phyloP scores from a whole-genome alignment of 2,329 filamentous ascomycete species.

The Paracamarosporium sp. region DNA sequence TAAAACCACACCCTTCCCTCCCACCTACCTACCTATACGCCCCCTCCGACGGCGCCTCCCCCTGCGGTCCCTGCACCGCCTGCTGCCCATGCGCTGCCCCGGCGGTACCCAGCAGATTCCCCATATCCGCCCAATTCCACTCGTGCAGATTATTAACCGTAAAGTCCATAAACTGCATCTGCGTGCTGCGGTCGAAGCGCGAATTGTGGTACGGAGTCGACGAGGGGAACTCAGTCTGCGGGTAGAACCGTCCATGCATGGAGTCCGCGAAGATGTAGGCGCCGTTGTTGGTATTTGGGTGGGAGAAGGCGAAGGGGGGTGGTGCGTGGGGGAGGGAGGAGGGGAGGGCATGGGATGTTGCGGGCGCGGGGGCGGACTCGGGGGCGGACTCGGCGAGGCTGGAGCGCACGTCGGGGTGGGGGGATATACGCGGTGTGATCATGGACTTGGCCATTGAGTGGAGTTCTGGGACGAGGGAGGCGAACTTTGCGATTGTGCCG shows the following conservation, averaged over 20 bases:
- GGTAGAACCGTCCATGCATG: slow-evolving; percentile 27
- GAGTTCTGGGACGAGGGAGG: slow-evolving; percentile 45
- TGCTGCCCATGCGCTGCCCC: slow-evolving; percentile 5
- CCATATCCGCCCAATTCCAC: slow-evolving; percentile 45
- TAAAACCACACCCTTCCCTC: too few relatives aligned
- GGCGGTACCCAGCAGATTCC: slow-evolving; percentile 32
- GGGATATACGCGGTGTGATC: slow-evolving; percentile 6
- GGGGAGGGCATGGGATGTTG: too few relatives aligned
- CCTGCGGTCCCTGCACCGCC: neutral
- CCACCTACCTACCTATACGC: too few relatives aligned
- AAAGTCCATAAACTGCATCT: slow-evolving; percentile 46
- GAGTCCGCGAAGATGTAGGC: slow-evolving; percentile 40
- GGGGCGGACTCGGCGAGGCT: neutral
- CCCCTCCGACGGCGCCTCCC: too few relatives aligned
- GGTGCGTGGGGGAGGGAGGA: too few relatives aligned
- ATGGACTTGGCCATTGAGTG: slow-evolving; percentile 41
- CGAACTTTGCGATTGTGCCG: slow-evolving; percentile 47
- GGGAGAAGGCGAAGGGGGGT: slow-evolving; percentile 30
- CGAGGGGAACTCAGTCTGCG: slow-evolving; percentile 23
- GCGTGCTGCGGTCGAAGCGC: slow-evolving; percentile 34
- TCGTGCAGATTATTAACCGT: slow-evolving; percentile 43
- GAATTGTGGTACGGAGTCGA: slow-evolving; percentile 21
- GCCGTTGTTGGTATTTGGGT: slow-evolving; percentile 32
- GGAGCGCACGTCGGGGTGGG: neutral
- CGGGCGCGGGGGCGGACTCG: too few relatives aligned